Percentiles rank a stretch among this genome's conserved stretches.
Conservation (phyloP, 2,329 filamentous ascomycete species). For the Lecanosticta acicola region DNA sequence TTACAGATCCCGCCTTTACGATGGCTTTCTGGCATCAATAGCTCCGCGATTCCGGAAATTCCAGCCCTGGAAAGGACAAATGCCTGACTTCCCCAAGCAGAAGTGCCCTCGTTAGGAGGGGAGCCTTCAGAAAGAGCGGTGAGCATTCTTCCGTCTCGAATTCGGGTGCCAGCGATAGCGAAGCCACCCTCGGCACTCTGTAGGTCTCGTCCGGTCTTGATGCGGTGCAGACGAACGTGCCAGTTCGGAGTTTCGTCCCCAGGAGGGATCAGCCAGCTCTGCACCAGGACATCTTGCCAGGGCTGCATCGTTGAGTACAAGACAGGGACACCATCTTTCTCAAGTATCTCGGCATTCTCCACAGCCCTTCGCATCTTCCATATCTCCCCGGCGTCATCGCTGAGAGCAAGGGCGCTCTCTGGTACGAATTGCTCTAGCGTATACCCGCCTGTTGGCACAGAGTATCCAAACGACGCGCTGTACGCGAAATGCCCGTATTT, state of each 20-base stretch:
- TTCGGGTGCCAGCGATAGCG: constrained; percentile 58
- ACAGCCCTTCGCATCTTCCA: constrained; percentile 71
- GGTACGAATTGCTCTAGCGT: constrained; percentile 71
- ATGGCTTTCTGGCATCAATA: constrained; percentile 29
- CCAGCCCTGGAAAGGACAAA: constrained; percentile 47
- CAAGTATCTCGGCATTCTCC: constrained; percentile 58
- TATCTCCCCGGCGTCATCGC: constrained; percentile 69
- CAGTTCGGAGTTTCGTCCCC: constrained; percentile 56
- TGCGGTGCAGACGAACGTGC: constrained; percentile 62
- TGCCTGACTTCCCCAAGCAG: constrained; percentile 32
- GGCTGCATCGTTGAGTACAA: constrained; percentile 66
- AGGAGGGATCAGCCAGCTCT: constrained; percentile 61
- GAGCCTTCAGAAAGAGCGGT: constrained; percentile 32
- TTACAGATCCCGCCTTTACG: constrained; percentile 62
- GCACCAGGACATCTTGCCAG: constrained; percentile 61
- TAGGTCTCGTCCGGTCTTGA: constrained; percentile 55
- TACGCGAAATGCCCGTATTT: constrained; percentile 79
- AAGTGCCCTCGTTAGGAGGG: constrained; percentile 40
- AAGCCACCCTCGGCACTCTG: constrained; percentile 71
- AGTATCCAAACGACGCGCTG: constrained; percentile 69
- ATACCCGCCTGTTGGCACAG: constrained; percentile 68
- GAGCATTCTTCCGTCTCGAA: constrained; percentile 55
- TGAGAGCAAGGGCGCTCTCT: constrained; percentile 69
- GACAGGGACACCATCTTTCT: constrained; percentile 51
- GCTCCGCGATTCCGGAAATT: constrained; percentile 47